These are phyloP conservation scores for Amborella trichopoda DNA, from an alignment of 164 flowering plant species.

Conservation along the genomic window DNA sequence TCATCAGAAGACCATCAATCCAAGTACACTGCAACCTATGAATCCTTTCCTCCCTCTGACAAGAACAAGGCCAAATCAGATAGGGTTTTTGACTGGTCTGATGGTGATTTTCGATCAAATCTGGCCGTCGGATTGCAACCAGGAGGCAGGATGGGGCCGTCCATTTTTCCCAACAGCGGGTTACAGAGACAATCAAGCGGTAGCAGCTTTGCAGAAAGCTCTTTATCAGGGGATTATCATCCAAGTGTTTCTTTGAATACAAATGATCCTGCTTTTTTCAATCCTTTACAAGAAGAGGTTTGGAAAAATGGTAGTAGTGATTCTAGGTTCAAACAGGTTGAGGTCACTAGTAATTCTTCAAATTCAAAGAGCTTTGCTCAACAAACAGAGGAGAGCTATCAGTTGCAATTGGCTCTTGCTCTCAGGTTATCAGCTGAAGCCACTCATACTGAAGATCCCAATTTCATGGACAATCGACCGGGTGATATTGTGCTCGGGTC, in stretches of 20 bases:
- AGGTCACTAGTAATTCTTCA: conserved; percentile 22
- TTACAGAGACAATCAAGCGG: conserved; percentile 79
- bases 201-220: conserved; percentile 70
- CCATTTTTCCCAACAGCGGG: conserved; percentile 27
- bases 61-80: conserved; percentile 22
- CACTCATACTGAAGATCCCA: conserved; percentile 84
- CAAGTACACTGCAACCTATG: conserved; percentile 10
- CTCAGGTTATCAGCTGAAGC: conserved; percentile 80
- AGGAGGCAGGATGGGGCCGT: conserved; percentile 26
- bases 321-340: conserved; percentile 17
- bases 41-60: conserved; percentile 22
- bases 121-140: conserved; percentile 7
- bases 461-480: conserved; percentile 66
- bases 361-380: conserved; percentile 92
- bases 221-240: conserved; percentile 50
- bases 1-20: conserved; percentile 10
- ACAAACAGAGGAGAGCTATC: conserved; percentile 97
- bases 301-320: conserved; percentile 22
- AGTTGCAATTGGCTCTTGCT: conserved; percentile 85
- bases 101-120: conserved; percentile 2
- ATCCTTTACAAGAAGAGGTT: conserved; percentile 20
- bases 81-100: conserved; percentile 44
- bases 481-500: conserved; percentile 42
- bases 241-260: conserved; percentile 9
- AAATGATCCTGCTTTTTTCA: conserved; percentile 24